A percentile compares a stretch with the other conserved stretches of the same genome.
Conservation (phyloP, 1,139 yeast species). For the Suhomyces guaymorum region DNA sequence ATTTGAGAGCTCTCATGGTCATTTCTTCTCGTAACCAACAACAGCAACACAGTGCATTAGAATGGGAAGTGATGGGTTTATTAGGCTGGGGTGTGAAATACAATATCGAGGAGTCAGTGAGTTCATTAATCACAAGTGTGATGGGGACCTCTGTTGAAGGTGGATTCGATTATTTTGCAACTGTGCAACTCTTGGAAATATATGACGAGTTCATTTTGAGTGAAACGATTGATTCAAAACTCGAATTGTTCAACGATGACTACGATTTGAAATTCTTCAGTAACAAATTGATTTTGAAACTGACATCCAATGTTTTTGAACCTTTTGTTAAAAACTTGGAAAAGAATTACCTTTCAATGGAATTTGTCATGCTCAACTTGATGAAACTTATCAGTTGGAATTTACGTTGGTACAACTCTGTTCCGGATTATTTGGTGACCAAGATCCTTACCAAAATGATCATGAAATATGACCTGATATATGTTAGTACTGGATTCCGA, state of each 20-base stretch:
- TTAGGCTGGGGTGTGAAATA: conserved; percentile 45
- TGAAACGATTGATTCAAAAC: conserved; percentile 30
- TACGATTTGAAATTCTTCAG: conserved; percentile 31
- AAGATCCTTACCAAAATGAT: conserved; percentile 34
- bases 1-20: conserved; percentile 33
- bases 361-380: conserved; percentile 35
- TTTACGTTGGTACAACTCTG: conserved; percentile 44
- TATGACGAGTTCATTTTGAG: conserved; percentile 45
- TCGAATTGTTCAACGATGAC: conserved; percentile 33
- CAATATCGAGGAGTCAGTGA: conserved; percentile 40
- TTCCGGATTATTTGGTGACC: conserved; percentile 34
- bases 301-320: conserved; percentile 22
- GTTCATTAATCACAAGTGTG: conserved; percentile 43
- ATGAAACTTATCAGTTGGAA: conserved; percentile 43
- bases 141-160: conserved; percentile 34
- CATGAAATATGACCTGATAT: conserved; percentile 34
- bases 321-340: conserved; percentile 30
- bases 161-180: conserved; percentile 44
- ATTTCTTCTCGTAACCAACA: conserved; percentile 26
- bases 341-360: conserved; percentile 34
- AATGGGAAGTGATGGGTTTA: conserved; percentile 46
- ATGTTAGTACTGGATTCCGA: conserved; percentile 32
- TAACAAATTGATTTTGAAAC: conserved; percentile 38
- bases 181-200: conserved; percentile 39
- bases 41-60: conserved; percentile 42